A percentile compares a stretch with the other conserved stretches of the same genome.
Conservation (phyloP, 2,329 filamentous ascomycete genomes). For the Beauveria pseudobassiana region DNA sequence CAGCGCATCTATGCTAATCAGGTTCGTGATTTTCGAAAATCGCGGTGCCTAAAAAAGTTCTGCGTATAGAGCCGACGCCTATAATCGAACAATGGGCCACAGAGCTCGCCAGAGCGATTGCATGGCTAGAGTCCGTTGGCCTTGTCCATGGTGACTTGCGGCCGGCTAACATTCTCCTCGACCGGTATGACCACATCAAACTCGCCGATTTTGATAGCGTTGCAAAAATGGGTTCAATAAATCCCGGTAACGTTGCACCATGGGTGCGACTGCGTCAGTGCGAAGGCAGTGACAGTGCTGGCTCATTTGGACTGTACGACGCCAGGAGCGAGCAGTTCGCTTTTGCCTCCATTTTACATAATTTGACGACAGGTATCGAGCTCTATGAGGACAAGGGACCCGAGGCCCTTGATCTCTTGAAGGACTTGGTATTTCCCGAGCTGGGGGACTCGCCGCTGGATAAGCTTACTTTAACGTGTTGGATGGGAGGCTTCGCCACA, state of each 20-base stretch:
- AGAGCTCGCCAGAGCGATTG: neutral
- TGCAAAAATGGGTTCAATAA: slow-evolving; percentile 1
- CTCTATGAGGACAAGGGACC: slow-evolving; percentile 3
- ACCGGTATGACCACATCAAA: slow-evolving; percentile 10
- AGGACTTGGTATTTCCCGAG: neutral
- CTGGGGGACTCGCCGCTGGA: neutral
- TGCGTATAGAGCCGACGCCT: neutral
- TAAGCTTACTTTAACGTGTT: neutral
- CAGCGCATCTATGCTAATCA: too few species aligned
- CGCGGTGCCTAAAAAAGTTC: neutral
- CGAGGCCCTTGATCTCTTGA: neutral
- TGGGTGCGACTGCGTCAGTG: slow-evolving; percentile 6
- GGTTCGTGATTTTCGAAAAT: too few species aligned
- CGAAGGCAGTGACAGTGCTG: neutral
- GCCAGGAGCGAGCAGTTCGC: slow-evolving; percentile 7
- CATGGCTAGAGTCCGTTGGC: slow-evolving; percentile 11
- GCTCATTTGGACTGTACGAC: neutral
- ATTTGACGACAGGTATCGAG: neutral
- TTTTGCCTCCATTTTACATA: slow-evolving; percentile 10
- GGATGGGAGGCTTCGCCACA: neutral
- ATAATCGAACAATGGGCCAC: slow-evolving; percentile 8
- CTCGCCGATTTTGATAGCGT: slow-evolving; percentile 12
- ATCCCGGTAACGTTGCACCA: neutral
- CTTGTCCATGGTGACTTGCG: slow-evolving; percentile 12
- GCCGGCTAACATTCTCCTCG: slow-evolving; percentile 12